phyloP scores from a whole-genome alignment of 2,329 filamentous ascomycete genomes.

The Magnaporthiopsis incrustans region DNA sequence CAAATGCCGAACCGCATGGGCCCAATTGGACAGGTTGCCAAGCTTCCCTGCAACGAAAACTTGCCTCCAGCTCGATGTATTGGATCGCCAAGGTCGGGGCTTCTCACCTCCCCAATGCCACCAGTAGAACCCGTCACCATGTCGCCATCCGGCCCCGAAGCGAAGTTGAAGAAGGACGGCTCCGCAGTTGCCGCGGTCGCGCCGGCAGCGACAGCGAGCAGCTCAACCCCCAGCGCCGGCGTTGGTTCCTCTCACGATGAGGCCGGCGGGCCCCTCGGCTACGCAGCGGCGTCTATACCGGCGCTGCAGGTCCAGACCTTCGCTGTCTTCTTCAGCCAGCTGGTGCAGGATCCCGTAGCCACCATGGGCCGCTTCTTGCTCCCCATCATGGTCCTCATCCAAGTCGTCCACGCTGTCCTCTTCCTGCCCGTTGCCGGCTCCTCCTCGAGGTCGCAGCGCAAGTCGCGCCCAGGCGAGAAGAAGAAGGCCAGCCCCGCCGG shows the following conservation, averaged over 20 bases:
- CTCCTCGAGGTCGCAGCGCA: slow-evolving; percentile 35
- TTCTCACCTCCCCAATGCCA: slow-evolving; percentile 17
- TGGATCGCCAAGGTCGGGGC: not conserved
- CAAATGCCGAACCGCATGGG: not conserved
- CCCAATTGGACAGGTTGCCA: not conserved
- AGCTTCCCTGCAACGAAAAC: not conserved
- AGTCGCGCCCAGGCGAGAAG: slow-evolving; percentile 46
- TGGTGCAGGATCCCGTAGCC: slow-evolving; percentile 23
- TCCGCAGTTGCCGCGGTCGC: not conserved
- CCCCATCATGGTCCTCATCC: slow-evolving; percentile 21
- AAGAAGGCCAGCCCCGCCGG: slow-evolving; percentile 31
- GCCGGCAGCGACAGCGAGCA: slow-evolving; percentile 4
- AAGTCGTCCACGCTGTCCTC: slow-evolving; percentile 44
- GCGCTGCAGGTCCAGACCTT: slow-evolving; percentile 20
- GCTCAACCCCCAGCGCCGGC: not conserved
- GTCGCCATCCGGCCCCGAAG: slow-evolving; percentile 16
- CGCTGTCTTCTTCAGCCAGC: slow-evolving; percentile 18
- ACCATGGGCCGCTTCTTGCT: slow-evolving; percentile 21
- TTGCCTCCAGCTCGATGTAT: not conserved
- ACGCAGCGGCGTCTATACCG: slow-evolving; percentile 20
- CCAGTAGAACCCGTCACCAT: slow-evolving; percentile 24
- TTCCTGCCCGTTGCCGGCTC: slow-evolving; percentile 56
- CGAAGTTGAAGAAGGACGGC: slow-evolving; percentile 12
- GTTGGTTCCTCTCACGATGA: slow-evolving; percentile 7
- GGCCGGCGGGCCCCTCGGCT: not conserved